A percentile compares a stretch with the other conserved stretches of the same genome.
These are phyloP conservation scores for Casuarina equisetifolia DNA, from an alignment of 306 rosid species.

Conservation along the genomic window DNA sequence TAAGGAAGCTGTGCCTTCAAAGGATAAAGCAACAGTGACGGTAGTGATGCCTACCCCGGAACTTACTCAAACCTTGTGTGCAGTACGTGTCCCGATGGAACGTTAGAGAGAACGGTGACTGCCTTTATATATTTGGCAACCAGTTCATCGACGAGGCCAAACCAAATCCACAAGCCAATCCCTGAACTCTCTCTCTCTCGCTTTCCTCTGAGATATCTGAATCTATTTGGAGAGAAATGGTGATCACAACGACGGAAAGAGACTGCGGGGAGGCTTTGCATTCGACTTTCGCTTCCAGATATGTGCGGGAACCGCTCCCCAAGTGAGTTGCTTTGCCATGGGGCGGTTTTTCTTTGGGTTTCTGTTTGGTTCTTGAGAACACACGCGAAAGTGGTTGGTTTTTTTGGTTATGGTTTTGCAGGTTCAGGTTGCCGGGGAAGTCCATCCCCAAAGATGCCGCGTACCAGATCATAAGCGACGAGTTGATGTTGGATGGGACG, in stretches of 20 bases:
- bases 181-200: background rate
- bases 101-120: no score
- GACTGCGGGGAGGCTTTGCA: conserved; percentile 17
- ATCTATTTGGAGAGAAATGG: background rate
- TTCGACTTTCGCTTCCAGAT: conserved; percentile 47
- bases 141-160: background rate
- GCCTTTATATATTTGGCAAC: no score
- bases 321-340: conserved; percentile 17
- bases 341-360: background rate
- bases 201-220: background rate
- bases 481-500: conserved; percentile 54
- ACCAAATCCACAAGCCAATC: background rate
- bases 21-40: no score
- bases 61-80: no score
- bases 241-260: conserved; percentile 14
- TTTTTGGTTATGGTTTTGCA: background rate
- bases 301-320: conserved; percentile 25
- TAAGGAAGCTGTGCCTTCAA: no score
- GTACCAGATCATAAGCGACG: conserved; percentile 52
- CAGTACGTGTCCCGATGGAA: no score
- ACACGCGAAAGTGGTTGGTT: background rate
- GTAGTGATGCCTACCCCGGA: no score
- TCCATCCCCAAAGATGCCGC: conserved; percentile 47
- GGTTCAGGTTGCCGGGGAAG: conserved; percentile 39
- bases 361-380: background rate